Conservation (phyloP, 192 early-diverging fungal genomes). For the Coemansia sp. region DNA sequence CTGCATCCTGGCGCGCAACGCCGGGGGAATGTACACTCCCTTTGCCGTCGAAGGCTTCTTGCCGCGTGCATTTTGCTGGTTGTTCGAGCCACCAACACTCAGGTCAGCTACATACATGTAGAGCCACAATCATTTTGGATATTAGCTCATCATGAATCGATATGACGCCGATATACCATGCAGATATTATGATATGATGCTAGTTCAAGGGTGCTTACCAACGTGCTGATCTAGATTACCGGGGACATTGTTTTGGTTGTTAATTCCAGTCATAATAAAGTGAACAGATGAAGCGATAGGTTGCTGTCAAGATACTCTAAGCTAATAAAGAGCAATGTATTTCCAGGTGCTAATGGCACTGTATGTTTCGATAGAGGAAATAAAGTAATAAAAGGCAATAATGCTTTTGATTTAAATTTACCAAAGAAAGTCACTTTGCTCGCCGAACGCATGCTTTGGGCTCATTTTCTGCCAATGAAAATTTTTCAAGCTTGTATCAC, state of each 20-base stretch:
- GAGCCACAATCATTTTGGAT: not conserved
- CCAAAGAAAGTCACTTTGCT: not conserved
- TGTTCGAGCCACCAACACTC: slow-evolving; percentile 62
- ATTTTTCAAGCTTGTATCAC: not conserved
- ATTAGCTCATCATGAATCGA: not conserved
- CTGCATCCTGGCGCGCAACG: slow-evolving; percentile 59
- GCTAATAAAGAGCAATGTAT: not conserved
- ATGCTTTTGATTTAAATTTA: not conserved
- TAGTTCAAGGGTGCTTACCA: slow-evolving; percentile 53
- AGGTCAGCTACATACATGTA: slow-evolving; percentile 60
- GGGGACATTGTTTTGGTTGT: slow-evolving; percentile 60
- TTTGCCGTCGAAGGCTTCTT: slow-evolving; percentile 7
- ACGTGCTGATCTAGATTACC: slow-evolving; percentile 71
- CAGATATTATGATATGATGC: not conserved
- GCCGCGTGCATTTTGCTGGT: slow-evolving; percentile 14
- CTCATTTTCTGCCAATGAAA: slow-evolving; percentile 11
- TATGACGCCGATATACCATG: not conserved
- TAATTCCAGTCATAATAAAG: slow-evolving; percentile 52
- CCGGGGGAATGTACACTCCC: slow-evolving; percentile 69
- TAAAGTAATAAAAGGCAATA: slow-evolving; percentile 5
- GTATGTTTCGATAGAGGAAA: slow-evolving; percentile 13
- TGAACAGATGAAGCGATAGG: not conserved
- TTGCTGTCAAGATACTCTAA: not conserved
- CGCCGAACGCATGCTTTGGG: not conserved
- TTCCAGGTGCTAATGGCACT: slow-evolving; percentile 8